A percentile compares a stretch with the other conserved stretches of the same genome.
Evolutionary conservation across 345 rosid genomes (phyloP).

Genomic region (Pseudoturritis turrita): DNA sequence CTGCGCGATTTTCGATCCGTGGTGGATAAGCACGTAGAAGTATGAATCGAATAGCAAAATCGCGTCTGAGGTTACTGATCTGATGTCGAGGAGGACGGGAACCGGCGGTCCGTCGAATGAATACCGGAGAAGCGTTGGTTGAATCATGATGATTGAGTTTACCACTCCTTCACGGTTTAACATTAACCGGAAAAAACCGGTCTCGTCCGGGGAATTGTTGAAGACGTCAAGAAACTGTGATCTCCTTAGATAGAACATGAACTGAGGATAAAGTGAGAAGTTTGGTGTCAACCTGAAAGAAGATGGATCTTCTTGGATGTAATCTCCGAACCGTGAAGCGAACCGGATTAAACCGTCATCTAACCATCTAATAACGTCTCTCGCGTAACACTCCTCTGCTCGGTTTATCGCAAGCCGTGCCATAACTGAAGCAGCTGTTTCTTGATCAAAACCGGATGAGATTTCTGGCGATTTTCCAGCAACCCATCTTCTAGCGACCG

Average conservation of each 20-base stretch:
- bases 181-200: conserved; percentile 82
- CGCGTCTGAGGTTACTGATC: conserved; percentile 66
- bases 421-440: conserved; percentile 93
- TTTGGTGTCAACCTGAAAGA: conserved; percentile 81
- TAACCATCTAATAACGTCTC: conserved; percentile 88
- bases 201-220: conserved; percentile 83
- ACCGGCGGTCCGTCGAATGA: conserved; percentile 93
- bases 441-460: conserved; percentile 87
- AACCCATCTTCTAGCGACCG: conserved; percentile 95
- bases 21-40: conserved; percentile 83
- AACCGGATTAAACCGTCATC: conserved; percentile 77
- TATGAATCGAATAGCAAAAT: conserved; percentile 89
- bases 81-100: conserved; percentile 90
- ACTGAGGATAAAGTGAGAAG: conserved; percentile 93
- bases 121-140: conserved; percentile 84
- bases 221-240: conserved; percentile 96
- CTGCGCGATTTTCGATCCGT: conserved; percentile 83
- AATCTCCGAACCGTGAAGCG: conserved; percentile 86
- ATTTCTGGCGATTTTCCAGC: conserved; percentile 73
- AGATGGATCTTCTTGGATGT: conserved; percentile 83
- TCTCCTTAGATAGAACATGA: conserved; percentile 91
- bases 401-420: conserved; percentile 86
- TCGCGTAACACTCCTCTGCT: conserved; percentile 61
- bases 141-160: conserved; percentile 90
- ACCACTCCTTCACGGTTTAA: conserved; percentile 89